Percentiles rank a stretch among this genome's conserved stretches.
Evolutionary conservation across 2,329 filamentous ascomycete species (phyloP).

Genomic region (Trichoderma atroviride): DNA sequence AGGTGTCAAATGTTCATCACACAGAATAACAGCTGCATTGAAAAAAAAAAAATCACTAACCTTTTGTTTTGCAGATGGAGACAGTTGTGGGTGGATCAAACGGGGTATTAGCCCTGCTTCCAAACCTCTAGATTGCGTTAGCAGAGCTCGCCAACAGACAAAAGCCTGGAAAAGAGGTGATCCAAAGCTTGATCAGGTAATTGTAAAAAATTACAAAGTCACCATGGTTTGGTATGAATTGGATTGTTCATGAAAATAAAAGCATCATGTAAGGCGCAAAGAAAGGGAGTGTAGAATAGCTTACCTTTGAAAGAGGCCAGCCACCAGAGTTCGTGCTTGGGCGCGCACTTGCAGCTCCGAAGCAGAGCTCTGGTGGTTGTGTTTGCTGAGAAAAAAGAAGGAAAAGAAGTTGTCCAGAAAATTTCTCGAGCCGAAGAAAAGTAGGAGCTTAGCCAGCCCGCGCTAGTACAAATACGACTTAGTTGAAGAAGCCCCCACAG

Average conservation of each 20-base stretch:
- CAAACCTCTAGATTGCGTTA: conserved; percentile 28
- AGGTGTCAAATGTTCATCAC: conserved; percentile 66
- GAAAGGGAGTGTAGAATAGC: conserved; percentile 18
- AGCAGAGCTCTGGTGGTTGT: conserved; percentile 23
- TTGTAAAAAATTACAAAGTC: conserved; percentile 52
- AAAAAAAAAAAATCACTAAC: conserved; percentile 42
- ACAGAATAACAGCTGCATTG: conserved; percentile 35
- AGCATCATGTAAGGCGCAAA: conserved; percentile 38
- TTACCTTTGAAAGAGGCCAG: conserved; percentile 24
- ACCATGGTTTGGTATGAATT: conserved; percentile 64
- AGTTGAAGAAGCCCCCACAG: conserved; percentile 32
- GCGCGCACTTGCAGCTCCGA: conserved; percentile 32
- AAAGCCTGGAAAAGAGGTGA: conserved; percentile 21
- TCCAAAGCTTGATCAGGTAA: conserved; percentile 55
- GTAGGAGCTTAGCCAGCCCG: conserved; percentile 33
- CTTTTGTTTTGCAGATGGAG: conserved; percentile 52
- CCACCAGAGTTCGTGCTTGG: conserved; percentile 19
- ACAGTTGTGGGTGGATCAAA: background rate
- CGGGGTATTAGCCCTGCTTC: background rate
- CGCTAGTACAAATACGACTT: conserved; percentile 32
- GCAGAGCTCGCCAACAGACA: conserved; percentile 18
- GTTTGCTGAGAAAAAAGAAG: conserved; percentile 30
- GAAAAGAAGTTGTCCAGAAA: conserved; percentile 30
- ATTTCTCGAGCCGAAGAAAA: conserved; percentile 31
- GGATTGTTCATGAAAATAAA: conserved; percentile 58